These are phyloP conservation scores for Polytrichum commune DNA, from an alignment of 225 moss, liverwort and hornwort genomes.

Conservation along the genomic window DNA sequence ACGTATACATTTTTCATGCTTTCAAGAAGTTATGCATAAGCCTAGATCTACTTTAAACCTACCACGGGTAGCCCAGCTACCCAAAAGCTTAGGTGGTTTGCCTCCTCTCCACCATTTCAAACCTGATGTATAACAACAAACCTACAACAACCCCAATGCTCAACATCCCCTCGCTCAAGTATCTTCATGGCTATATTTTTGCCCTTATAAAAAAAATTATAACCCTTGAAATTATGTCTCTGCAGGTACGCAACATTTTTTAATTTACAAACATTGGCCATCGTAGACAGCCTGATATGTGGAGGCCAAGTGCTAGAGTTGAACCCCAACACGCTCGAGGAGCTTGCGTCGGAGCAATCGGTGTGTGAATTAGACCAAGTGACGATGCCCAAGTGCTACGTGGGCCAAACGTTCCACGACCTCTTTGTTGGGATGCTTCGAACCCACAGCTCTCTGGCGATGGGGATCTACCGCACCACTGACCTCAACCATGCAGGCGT, in stretches of 20 bases:
- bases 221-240: background rate
- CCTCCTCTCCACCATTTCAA: too few relatives aligned
- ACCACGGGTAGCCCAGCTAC: too few relatives aligned
- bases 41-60: too few relatives aligned
- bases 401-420: conserved; percentile 29
- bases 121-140: too few relatives aligned
- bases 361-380: conserved; percentile 39
- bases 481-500: conserved; percentile 28
- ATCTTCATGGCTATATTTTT: background rate
- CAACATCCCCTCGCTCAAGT: too few relatives aligned
- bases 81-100: too few relatives aligned
- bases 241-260: conserved; percentile 58
- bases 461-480: conserved; percentile 48
- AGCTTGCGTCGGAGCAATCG: conserved; percentile 4
- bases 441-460: conserved; percentile 33
- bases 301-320: conserved; percentile 35
- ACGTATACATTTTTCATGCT: too few relatives aligned
- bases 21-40: too few relatives aligned
- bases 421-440: conserved; percentile 44
- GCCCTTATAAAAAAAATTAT: background rate
- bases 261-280: conserved; percentile 39
- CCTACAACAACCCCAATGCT: too few relatives aligned
- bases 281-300: conserved; percentile 49
- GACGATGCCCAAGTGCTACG: conserved; percentile 42
- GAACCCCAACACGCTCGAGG: conserved; percentile 15